A percentile compares a stretch with the other conserved stretches of the same genome.
Conservation (phyloP, 129 eudicot genomes). For the Pseudognaphalium luteoalbum region DNA sequence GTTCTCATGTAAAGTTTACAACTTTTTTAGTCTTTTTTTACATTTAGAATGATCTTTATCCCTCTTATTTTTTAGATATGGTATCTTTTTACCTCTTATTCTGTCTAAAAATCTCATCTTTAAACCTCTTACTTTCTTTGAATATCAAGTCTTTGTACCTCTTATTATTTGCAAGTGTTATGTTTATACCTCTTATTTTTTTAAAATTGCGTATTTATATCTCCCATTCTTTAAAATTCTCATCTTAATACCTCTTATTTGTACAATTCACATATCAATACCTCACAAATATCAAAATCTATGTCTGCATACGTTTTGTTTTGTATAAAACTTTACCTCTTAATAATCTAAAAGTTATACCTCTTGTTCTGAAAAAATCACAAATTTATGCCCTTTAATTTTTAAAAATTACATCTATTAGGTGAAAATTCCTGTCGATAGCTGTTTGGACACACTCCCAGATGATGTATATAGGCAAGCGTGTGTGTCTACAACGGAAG, state of each 20-base stretch:
- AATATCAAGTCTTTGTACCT: too few species aligned
- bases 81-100: conserved; percentile 9
- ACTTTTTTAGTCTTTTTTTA: not conserved
- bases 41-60: not conserved
- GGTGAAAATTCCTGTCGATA: conserved; percentile 81
- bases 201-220: not conserved
- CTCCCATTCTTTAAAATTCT: not conserved
- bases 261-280: too few species aligned
- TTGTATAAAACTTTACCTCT: too few species aligned
- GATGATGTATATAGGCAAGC: conserved; percentile 81
- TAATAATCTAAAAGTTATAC: not conserved
- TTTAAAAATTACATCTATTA: conserved; percentile 20
- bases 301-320: too few species aligned
- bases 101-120: not conserved
- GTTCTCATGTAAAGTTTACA: conserved; percentile 72
- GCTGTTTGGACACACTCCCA: conserved; percentile 77
- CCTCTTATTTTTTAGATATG: conserved; percentile 3
- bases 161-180: too few species aligned
- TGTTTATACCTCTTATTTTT: too few species aligned
- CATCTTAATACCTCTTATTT: not conserved
- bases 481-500: conserved; percentile 90
- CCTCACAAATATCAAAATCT: too few species aligned
- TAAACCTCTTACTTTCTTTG: too few species aligned
- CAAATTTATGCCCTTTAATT: not conserved
- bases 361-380: not conserved